Percentiles rank a stretch among this genome's conserved stretches.
phyloP scores from a whole-genome alignment of 495 filamentous ascomycete species.

The Penicillium parvum region DNA sequence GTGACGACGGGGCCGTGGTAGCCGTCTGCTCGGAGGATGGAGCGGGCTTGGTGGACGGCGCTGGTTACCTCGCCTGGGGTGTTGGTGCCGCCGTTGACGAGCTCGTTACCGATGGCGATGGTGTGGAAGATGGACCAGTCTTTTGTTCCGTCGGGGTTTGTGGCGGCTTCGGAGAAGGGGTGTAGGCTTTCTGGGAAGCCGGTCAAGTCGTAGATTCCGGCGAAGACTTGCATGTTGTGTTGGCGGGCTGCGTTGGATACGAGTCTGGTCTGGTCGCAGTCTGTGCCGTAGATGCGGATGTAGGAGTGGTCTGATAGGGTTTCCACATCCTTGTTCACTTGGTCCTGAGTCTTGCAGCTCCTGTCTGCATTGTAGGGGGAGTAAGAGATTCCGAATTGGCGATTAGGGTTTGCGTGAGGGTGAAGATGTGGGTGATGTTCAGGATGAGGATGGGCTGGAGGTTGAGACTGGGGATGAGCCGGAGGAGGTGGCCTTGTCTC shows the following conservation, averaged over 20 bases:
- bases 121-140: constrained; percentile 66
- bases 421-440: constrained; percentile 2
- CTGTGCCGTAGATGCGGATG: constrained; percentile 76
- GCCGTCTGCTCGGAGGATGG: constrained; percentile 53
- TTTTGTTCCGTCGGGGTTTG: constrained; percentile 19
- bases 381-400: constrained; percentile 60
- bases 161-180: constrained; percentile 50
- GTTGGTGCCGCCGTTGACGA: constrained; percentile 61
- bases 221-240: constrained; percentile 62
- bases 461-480: constrained; percentile 3
- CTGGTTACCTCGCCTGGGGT: constrained; percentile 46
- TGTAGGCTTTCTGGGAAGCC: constrained; percentile 50
- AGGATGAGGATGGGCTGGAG: constrained; percentile 10
- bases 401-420: constrained; percentile 3
- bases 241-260: constrained; percentile 55
- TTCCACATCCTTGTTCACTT: constrained; percentile 61
- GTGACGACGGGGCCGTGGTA: constrained; percentile 73
- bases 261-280: constrained; percentile 65
- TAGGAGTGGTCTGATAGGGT: constrained; percentile 49
- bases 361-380: constrained; percentile 64
- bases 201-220: constrained; percentile 65
- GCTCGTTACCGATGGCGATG: constrained; percentile 75
- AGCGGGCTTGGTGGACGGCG: constrained; percentile 54
- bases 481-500: not conserved
- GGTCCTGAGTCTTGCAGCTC: constrained; percentile 59